Conservation (phyloP, 352 stramenopile species). For the Phytophthora tentaculata region DNA sequence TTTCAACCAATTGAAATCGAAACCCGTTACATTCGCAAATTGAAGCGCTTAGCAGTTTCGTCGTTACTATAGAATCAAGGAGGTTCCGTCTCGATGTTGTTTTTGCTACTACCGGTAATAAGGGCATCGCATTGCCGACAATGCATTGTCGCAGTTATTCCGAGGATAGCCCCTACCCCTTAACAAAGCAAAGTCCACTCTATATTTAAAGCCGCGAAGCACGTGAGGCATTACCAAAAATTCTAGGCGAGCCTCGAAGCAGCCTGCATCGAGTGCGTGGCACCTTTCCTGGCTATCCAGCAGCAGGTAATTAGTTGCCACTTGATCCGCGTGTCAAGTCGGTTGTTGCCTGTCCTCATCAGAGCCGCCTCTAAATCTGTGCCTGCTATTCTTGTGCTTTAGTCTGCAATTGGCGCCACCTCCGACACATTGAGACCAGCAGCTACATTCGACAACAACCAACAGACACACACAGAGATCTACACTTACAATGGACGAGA, state of each 20-base stretch:
- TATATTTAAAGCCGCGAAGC: slow-evolving; percentile 29
- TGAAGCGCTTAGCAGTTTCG: slow-evolving; percentile 3
- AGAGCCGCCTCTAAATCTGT: slow-evolving; percentile 12
- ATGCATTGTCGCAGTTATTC: slow-evolving; percentile 15
- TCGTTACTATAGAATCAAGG: background rate
- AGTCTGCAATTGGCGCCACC: slow-evolving; percentile 26
- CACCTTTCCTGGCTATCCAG: slow-evolving; percentile 25
- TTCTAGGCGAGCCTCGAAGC: slow-evolving; percentile 16
- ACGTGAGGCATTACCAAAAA: slow-evolving; percentile 26
- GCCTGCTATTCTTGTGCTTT: slow-evolving; percentile 18
- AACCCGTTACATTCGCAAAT: background rate
- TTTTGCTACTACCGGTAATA: too few relatives aligned
- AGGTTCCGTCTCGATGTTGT: slow-evolving; percentile 2
- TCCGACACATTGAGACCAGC: slow-evolving; percentile 16
- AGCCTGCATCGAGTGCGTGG: slow-evolving; percentile 2
- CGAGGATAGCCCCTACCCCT: background rate
- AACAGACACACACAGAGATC: background rate
- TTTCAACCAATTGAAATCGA: slow-evolving; percentile 6
- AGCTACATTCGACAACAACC: background rate
- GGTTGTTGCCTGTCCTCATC: slow-evolving; percentile 26
- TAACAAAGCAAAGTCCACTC: background rate
- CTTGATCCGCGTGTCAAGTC: slow-evolving; percentile 18
- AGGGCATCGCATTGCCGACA: background rate
- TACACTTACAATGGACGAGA: slow-evolving; percentile 43
- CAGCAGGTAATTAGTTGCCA: slow-evolving; percentile 1